These are phyloP conservation scores for Claviceps citrina DNA, from an alignment of 2,329 filamentous ascomycete species.

Conservation along the genomic window DNA sequence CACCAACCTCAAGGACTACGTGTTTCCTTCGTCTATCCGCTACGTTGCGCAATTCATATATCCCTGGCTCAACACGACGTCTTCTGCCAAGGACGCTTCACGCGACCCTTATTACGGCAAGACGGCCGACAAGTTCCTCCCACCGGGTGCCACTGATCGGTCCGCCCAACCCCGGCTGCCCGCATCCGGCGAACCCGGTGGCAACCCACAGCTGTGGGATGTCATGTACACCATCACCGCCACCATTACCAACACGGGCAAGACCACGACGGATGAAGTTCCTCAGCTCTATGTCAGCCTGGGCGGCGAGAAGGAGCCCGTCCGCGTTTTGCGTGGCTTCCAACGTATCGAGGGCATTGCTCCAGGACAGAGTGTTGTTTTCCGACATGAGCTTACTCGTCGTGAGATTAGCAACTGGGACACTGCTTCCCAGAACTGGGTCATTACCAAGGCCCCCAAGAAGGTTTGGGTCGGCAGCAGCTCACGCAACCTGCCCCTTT, in stretches of 20 bases:
- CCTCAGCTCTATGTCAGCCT: conserved; percentile 68
- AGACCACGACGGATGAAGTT: conserved; percentile 50
- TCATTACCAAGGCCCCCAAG: conserved; percentile 37
- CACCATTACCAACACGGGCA: conserved; percentile 57
- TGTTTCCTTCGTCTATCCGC: conserved; percentile 46
- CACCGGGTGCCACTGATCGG: conserved; percentile 39
- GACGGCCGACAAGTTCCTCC: conserved; percentile 43
- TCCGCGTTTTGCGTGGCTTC: conserved; percentile 59
- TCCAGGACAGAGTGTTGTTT: conserved; percentile 51
- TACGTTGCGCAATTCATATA: conserved; percentile 46
- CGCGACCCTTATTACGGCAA: conserved; percentile 44
- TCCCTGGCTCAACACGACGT: conserved; percentile 54
- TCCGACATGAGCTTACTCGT: conserved; percentile 54
- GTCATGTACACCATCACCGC: conserved; percentile 52
- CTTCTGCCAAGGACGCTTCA: conserved; percentile 38
- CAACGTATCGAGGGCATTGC: conserved; percentile 55
- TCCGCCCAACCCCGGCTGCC: conserved; percentile 39
- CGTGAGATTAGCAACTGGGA: conserved; percentile 87
- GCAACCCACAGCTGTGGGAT: conserved; percentile 52
- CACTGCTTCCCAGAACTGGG: conserved; percentile 65
- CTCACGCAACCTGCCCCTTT: conserved; percentile 37
- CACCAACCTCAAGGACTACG: conserved; percentile 47
- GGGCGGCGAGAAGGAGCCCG: conserved; percentile 59
- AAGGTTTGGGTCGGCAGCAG: conserved; percentile 39
- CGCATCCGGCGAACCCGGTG: conserved; percentile 41